Conservation (phyloP, 352 stramenopile genomes). For the Pythium guiyangense region DNA sequence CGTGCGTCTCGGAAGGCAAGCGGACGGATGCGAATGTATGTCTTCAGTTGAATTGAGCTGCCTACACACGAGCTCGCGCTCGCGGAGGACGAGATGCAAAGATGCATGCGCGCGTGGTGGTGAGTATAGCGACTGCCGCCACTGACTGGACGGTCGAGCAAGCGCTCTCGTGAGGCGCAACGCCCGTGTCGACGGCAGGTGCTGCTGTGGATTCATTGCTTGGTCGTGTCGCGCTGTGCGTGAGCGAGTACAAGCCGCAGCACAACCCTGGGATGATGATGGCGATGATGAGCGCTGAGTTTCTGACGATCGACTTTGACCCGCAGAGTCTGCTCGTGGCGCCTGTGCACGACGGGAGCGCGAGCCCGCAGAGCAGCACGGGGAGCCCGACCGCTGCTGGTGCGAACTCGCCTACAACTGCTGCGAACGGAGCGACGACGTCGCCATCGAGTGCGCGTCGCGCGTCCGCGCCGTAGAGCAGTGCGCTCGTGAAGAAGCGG, state of each 20-base stretch:
- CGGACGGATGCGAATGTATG: no score
- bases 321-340: constrained; percentile 11
- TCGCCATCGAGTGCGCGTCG: no score
- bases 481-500: constrained; percentile 25
- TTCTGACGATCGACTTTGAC: constrained; percentile 11
- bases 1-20: no score
- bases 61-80: no score
- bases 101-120: no score
- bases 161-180: no score
- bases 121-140: no score
- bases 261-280: constrained; percentile 17
- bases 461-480: constrained; percentile 1
- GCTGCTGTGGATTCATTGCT: no score
- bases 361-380: constrained; percentile 1
- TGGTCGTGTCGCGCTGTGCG: not conserved
- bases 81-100: no score
- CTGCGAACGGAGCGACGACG: constrained; percentile 20
- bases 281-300: constrained; percentile 15
- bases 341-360: not conserved
- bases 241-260: constrained; percentile 8
- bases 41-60: no score
- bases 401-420: not conserved
- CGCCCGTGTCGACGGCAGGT: no score
- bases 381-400: not conserved
- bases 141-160: no score